These are phyloP conservation scores for Nymphaea colorata DNA, from an alignment of 164 flowering plant species.

Conservation along the genomic window DNA sequence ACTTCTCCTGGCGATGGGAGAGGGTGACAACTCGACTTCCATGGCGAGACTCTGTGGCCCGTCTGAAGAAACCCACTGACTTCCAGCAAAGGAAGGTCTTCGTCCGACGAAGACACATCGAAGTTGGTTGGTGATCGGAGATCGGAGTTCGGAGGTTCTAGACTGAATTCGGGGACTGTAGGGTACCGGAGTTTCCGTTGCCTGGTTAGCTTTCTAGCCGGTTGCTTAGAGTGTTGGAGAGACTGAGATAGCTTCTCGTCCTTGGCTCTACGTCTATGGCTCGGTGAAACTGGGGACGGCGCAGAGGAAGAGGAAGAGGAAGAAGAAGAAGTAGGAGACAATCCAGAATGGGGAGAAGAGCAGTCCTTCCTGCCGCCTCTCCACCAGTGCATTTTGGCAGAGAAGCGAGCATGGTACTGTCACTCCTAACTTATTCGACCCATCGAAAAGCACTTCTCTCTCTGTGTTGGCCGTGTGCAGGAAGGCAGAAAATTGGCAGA, in stretches of 20 bases:
- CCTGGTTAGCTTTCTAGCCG: slow-evolving; percentile 9
- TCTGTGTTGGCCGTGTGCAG: neutral
- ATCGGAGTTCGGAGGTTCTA: neutral
- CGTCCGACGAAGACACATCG: neutral
- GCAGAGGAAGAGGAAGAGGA: slow-evolving; percentile 6
- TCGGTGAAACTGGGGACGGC: slow-evolving; percentile 5
- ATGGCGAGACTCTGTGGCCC: neutral
- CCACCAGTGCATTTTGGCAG: slow-evolving; percentile 32
- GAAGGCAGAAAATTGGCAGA: neutral
- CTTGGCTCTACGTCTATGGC: slow-evolving; percentile 2
- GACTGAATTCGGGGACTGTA: slow-evolving; percentile 1
- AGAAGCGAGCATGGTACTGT: slow-evolving; percentile 16
- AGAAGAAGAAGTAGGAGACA: slow-evolving; percentile 14
- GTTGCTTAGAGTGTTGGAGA: slow-evolving; percentile 7
- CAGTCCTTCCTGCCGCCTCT: slow-evolving; percentile 10
- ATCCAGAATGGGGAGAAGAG: too few relatives aligned
- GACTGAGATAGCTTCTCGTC: slow-evolving; percentile 7
- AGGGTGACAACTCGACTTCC: slow-evolving; percentile 5
- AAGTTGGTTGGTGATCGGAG: neutral
- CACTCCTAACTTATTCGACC: slow-evolving; percentile 13
- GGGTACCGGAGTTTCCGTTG: slow-evolving; percentile 19
- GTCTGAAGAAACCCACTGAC: slow-evolving; percentile 1
- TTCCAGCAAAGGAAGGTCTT: slow-evolving; percentile 1
- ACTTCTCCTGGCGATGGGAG: slow-evolving; percentile 24
- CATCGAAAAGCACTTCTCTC: slow-evolving; percentile 29